Evolutionary conservation across 345 rosid species (phyloP).

Genomic region (Noccaea caerulescens): DNA sequence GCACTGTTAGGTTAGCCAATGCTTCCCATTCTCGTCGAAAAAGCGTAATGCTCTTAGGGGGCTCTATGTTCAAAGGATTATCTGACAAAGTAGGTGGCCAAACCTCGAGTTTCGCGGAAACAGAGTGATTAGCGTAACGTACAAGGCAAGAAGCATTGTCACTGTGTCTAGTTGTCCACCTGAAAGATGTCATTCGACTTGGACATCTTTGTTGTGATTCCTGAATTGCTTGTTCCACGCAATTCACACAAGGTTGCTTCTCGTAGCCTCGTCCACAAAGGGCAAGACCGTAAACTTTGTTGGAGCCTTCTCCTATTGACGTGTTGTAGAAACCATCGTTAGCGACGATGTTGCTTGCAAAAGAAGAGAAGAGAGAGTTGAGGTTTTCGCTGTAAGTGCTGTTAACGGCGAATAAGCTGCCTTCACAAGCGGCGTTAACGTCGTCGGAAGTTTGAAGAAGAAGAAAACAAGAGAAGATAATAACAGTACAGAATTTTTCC

Average conservation of each 20-base stretch:
- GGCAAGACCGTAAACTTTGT: conserved; percentile 35
- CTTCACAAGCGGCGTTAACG: conserved; percentile 28
- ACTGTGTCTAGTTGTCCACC: conserved; percentile 25
- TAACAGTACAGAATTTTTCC: background rate
- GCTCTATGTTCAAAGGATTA: conserved; percentile 9
- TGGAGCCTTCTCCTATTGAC: conserved; percentile 22
- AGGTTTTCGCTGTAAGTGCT: conserved; percentile 24
- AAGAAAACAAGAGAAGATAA: conserved; percentile 15
- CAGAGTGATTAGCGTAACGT: conserved; percentile 13
- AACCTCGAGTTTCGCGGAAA: conserved; percentile 16
- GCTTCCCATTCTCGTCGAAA: conserved; percentile 23
- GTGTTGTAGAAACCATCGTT: conserved; percentile 40
- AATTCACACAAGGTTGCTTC: conserved; percentile 22
- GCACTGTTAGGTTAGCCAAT: conserved; percentile 5
- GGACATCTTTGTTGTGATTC: conserved; percentile 18
- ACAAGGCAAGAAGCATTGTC: conserved; percentile 36
- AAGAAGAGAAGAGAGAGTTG: conserved; percentile 32
- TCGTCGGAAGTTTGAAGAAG: conserved; percentile 1
- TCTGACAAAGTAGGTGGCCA: conserved; percentile 1
- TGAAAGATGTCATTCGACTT: conserved; percentile 5
- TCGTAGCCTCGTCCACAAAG: conserved; percentile 36
- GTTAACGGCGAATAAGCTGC: conserved; percentile 19
- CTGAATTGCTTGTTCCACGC: conserved; percentile 29
- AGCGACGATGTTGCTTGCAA: conserved; percentile 6
- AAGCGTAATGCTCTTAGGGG: conserved; percentile 1